Conservation (phyloP, 805 yeast genomes). For the Jamesozyma gamospora region DNA sequence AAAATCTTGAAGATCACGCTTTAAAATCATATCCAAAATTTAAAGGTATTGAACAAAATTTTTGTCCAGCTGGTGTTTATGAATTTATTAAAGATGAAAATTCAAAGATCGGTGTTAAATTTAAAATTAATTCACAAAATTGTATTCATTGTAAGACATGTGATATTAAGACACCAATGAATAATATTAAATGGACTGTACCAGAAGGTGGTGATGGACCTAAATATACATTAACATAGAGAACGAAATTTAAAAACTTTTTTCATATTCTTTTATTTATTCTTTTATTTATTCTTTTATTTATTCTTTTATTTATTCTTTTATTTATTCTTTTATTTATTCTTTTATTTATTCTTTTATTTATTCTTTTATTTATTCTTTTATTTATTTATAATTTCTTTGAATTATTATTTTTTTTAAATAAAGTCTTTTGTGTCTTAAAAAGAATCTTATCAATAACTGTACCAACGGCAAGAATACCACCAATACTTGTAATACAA, state of each 20-base stretch:
- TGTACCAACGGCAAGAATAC: conserved; percentile 87
- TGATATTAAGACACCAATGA: conserved; percentile 92
- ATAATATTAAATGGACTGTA: conserved; percentile 91
- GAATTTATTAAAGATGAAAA: conserved; percentile 69
- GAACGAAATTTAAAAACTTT: not conserved
- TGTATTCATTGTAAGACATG: conserved; percentile 98
- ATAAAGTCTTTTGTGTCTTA: conserved; percentile 74
- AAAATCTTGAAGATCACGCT: conserved; percentile 59
- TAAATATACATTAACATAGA: conserved; percentile 47
- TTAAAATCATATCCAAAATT: conserved; percentile 58
- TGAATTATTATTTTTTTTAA: conserved; percentile 3
- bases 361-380: not conserved
- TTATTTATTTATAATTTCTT: not conserved
- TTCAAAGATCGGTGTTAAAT: conserved; percentile 53
- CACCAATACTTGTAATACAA: conserved; percentile 87
- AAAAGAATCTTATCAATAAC: conserved; percentile 79
- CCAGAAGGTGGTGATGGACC: conserved; percentile 99
- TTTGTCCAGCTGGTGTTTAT: conserved; percentile 98
- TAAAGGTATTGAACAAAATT: conserved; percentile 81
- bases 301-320: conserved; percentile 3
- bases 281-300: conserved; percentile 2
- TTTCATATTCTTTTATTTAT: not conserved
- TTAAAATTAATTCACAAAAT: conserved; percentile 91
- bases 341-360: not conserved
- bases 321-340: not conserved